phyloP scores from a whole-genome alignment of 2,329 filamentous ascomycete species.

The Ascochyta lentis region DNA sequence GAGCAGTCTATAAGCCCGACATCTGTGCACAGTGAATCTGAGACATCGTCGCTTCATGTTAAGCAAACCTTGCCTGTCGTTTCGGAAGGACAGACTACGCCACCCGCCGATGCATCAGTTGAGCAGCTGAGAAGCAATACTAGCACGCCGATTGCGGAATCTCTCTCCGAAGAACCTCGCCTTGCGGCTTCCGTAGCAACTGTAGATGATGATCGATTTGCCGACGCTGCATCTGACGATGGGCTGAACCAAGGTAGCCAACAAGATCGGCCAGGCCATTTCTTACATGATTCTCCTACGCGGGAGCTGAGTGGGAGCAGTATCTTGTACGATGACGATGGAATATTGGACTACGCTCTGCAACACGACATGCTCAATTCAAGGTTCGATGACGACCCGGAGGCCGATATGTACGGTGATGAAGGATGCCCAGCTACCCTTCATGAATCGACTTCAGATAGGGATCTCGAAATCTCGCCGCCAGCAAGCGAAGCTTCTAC shows the following conservation, averaged over 20 bases:
- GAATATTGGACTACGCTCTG: constrained; percentile 43
- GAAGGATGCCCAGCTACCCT: constrained; percentile 10
- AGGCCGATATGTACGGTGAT: constrained; percentile 10
- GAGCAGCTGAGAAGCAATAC: not conserved
- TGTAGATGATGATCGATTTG: constrained; percentile 51
- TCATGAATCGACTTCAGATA: constrained; percentile 21
- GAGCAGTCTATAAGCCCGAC: constrained; percentile 22
- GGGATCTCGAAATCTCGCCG: constrained; percentile 18
- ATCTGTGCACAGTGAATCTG: not conserved
- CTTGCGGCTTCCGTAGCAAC: constrained; percentile 38
- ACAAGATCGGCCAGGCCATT: constrained; percentile 13
- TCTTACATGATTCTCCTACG: constrained; percentile 14
- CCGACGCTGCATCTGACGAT: constrained; percentile 51
- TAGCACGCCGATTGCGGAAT: not conserved
- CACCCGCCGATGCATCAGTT: constrained; percentile 4
- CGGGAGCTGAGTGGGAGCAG: constrained; percentile 37
- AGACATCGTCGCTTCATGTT: not conserved
- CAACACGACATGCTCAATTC: constrained; percentile 42
- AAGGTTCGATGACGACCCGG: constrained; percentile 24
- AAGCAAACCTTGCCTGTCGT: not conserved
- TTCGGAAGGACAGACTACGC: not conserved
- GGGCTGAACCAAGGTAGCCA: constrained; percentile 26
- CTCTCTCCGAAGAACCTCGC: not conserved
- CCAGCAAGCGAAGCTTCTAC: constrained; percentile 27
- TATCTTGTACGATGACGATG: constrained; percentile 45